Evolutionary conservation across 2,329 filamentous ascomycete species (phyloP), one percentile per base, ranked within the genome.

Genomic region (Thelonectria rubi): DNA sequence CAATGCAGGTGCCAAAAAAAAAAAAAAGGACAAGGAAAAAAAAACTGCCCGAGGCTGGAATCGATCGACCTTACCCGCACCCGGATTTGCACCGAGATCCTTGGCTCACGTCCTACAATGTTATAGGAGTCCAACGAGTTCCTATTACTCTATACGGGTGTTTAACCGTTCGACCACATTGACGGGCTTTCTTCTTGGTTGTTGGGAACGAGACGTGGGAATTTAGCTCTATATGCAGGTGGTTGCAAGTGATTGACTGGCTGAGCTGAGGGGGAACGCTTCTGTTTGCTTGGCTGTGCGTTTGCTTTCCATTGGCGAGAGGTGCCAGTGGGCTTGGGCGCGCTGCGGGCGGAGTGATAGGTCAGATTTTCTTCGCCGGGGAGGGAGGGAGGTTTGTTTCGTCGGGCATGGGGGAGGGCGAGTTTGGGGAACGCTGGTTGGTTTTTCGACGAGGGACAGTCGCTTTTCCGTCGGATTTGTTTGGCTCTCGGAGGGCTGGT

Each of bases 21-120:
- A 51, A 53, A 58, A 46, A 56, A 24, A 43, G 7, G 24, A 4
- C 4, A 7, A 56, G 20, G 37, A 52, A 55, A 59, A 65, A 68
- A 68, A 68, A 14, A 14, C 14, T 34, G 10, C 32, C 32, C 14
- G 14, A 34, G 14, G 32, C 32, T 34, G 32, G 32, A 34, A 34
- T 34, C 32, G 32, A 34, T 14, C 32, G 11, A 34, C 11, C 32
- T 34, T 56, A 73, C 72, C 73, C 72, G 73, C 66, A 74, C 72
- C 67, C 74, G 73, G 73, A 74, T 74, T 75, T 76, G 73, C 72
- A 76, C 73, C 74, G 64, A 66, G 74, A 74, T 75, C 72, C 72
- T 75, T 75, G 74, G 72, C 74, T 76, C 40, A 63, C 69, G 55
- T 45, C 68, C 68, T 72, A 73, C 62, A 63, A 62, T 58, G 63